These are phyloP conservation scores for Pseudopithomyces maydicus DNA, from an alignment of 2,329 filamentous ascomycete species.

Conservation along the genomic window DNA sequence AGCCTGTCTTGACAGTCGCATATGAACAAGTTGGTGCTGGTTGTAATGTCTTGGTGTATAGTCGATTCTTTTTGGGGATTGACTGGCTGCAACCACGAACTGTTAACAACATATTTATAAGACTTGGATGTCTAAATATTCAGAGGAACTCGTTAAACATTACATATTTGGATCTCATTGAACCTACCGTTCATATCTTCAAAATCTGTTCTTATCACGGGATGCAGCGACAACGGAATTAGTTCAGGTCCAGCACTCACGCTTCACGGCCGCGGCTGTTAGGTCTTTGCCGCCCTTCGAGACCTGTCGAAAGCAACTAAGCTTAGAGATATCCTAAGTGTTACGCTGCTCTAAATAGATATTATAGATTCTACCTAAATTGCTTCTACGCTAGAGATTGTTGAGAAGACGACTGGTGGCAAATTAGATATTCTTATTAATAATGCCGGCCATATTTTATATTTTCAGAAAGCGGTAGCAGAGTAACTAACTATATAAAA, in stretches of 20 bases:
- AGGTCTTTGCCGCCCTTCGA: slow-evolving; percentile 21
- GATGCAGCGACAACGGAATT: slow-evolving; percentile 50
- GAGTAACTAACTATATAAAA: too few relatives aligned
- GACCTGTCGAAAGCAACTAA: not conserved
- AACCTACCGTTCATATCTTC: too few relatives aligned
- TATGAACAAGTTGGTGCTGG: too few relatives aligned
- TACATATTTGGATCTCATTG: too few relatives aligned
- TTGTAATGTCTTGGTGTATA: too few relatives aligned
- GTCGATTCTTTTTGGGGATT: too few relatives aligned
- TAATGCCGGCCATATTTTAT: slow-evolving; percentile 52
- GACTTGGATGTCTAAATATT: too few relatives aligned
- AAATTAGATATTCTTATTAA: slow-evolving; percentile 44
- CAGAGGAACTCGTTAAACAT: too few relatives aligned
- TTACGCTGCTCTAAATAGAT: slow-evolving; percentile 24
- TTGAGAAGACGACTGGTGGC: slow-evolving; percentile 9
- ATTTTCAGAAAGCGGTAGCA: too few relatives aligned
- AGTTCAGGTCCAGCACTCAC: slow-evolving; percentile 61
- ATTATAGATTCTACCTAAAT: slow-evolving; percentile 11
- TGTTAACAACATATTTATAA: too few relatives aligned
- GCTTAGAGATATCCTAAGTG: slow-evolving; percentile 17
- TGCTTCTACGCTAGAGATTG: slow-evolving; percentile 3
- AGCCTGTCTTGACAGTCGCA: too few relatives aligned
- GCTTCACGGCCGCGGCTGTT: slow-evolving; percentile 50
- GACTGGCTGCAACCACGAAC: too few relatives aligned
- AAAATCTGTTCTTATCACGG: slow-evolving; percentile 9